Percentiles rank a stretch among this genome's conserved stretches.
These are phyloP conservation scores for Mariannaea elegans DNA, from an alignment of 2,329 filamentous ascomycete genomes.

Conservation along the genomic window DNA sequence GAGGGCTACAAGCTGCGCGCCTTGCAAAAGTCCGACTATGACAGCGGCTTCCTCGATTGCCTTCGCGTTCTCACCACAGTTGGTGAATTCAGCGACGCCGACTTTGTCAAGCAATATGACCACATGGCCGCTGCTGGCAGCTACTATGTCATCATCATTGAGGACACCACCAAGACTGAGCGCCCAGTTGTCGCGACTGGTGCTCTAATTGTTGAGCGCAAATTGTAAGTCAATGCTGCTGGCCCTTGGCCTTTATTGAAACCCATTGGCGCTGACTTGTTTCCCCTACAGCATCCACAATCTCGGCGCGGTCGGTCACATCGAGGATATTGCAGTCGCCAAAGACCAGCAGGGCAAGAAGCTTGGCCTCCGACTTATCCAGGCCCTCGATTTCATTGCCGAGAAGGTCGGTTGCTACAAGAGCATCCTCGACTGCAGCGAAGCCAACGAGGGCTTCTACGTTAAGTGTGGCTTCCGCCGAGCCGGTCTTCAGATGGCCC, in stretches of 20 bases:
- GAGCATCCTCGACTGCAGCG: conserved; percentile 95
- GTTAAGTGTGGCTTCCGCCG: conserved; percentile 96
- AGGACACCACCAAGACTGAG: conserved; percentile 68
- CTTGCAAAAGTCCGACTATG: conserved; percentile 80
- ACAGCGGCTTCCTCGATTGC: conserved; percentile 87
- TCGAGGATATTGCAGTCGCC: conserved; percentile 96
- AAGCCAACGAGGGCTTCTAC: conserved; percentile 97
- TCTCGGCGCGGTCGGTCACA: conserved; percentile 87
- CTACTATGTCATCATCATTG: conserved; percentile 89
- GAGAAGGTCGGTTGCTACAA: conserved; percentile 94
- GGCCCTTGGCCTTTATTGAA: not conserved
- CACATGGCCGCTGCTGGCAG: conserved; percentile 79
- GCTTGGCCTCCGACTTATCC: conserved; percentile 89
- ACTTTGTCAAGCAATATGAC: conserved; percentile 82
- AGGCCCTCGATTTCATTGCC: conserved; percentile 89
- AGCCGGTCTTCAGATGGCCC: conserved; percentile 94
- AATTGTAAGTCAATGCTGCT: conserved; percentile 73
- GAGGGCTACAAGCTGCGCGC: conserved; percentile 85
- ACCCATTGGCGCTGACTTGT: conserved; percentile 13
- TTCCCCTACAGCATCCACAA: conserved; percentile 71
- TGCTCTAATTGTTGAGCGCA: conserved; percentile 89
- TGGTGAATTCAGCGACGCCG: conserved; percentile 79
- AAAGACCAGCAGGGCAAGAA: conserved; percentile 98
- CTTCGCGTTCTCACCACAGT: conserved; percentile 92
- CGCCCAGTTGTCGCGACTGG: conserved; percentile 86